These are phyloP conservation scores for Yamadazyma kitorensis DNA, from an alignment of 805 yeast genomes.

Conservation along the genomic window DNA sequence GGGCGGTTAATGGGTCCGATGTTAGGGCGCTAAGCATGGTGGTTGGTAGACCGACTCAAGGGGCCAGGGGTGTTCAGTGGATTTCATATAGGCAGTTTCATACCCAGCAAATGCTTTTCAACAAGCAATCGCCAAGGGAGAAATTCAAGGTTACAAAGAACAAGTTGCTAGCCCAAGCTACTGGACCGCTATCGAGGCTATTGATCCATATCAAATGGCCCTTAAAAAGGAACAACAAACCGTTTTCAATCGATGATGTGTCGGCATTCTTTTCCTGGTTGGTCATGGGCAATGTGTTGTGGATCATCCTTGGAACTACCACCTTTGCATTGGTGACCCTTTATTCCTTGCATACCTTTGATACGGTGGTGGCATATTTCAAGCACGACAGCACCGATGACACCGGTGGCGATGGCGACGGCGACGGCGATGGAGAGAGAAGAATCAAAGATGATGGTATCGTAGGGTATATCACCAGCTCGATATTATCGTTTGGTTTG, in stretches of 20 bases:
- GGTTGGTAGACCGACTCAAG: too few relatives aligned
- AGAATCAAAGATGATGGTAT: slow-evolving; percentile 22
- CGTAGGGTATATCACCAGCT: slow-evolving; percentile 30
- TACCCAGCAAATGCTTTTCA: too few relatives aligned
- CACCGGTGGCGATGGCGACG: slow-evolving; percentile 2
- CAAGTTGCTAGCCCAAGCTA: slow-evolving; percentile 28
- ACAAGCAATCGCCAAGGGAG: background rate
- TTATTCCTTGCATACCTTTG: slow-evolving; percentile 41
- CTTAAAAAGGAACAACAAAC: slow-evolving; percentile 44
- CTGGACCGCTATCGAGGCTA: slow-evolving; percentile 27
- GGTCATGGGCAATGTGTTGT: slow-evolving; percentile 53
- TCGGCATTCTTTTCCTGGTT: slow-evolving; percentile 57
- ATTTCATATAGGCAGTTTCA: too few relatives aligned
- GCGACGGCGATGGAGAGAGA: background rate
- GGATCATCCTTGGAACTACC: slow-evolving; percentile 57
- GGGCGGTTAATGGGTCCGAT: too few relatives aligned
- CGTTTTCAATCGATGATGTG: slow-evolving; percentile 48
- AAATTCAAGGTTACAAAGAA: slow-evolving; percentile 17
- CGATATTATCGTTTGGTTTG: slow-evolving; percentile 38
- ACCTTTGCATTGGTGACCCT: slow-evolving; percentile 49
- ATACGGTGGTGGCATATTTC: slow-evolving; percentile 17
- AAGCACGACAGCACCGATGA: slow-evolving; percentile 22
- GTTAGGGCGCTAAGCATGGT: too few relatives aligned
- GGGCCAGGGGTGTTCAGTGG: too few relatives aligned
- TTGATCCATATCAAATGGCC: slow-evolving; percentile 47